Conservation (phyloP, 2,329 filamentous ascomycete genomes). For the Fusarium caatingaense region DNA sequence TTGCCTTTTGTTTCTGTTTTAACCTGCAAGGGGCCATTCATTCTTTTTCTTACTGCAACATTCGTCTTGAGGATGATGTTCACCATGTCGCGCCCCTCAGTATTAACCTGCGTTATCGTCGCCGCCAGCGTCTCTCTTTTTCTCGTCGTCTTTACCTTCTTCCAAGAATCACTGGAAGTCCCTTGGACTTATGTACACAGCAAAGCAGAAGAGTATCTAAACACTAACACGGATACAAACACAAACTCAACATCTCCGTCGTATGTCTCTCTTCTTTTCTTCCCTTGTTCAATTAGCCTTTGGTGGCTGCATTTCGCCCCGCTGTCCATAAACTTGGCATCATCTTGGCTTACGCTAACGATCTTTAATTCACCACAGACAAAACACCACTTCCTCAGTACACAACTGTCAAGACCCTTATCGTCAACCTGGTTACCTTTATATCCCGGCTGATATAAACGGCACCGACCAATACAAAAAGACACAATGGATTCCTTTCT, state of each 20-base stretch:
- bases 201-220: conserved; percentile 28
- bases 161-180: conserved; percentile 28
- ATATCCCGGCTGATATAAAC: conserved; percentile 59
- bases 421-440: conserved; percentile 64
- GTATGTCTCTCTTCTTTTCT: conserved; percentile 3
- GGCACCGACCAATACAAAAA: conserved; percentile 71
- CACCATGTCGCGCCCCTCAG: conserved; percentile 28
- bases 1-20: not conserved
- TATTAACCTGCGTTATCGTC: conserved; percentile 18
- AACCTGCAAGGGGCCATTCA: not conserved
- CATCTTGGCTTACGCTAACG: conserved; percentile 16
- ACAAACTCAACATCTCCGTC: conserved; percentile 4
- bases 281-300: not conserved
- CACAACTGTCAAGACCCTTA: conserved; percentile 37
- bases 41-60: conserved; percentile 1
- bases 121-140: conserved; percentile 34
- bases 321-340: conserved; percentile 24
- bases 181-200: conserved; percentile 28
- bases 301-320: not conserved
- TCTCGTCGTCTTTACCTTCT: conserved; percentile 27
- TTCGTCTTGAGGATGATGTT: conserved; percentile 28
- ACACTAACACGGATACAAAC: not conserved
- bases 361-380: conserved; percentile 12
- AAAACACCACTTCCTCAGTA: not conserved
- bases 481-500: conserved; percentile 48